Evolutionary conservation across 805 yeast species (phyloP), one percentile per base, ranked within the genome.

Genomic region (Metschnikowia matae): DNA sequence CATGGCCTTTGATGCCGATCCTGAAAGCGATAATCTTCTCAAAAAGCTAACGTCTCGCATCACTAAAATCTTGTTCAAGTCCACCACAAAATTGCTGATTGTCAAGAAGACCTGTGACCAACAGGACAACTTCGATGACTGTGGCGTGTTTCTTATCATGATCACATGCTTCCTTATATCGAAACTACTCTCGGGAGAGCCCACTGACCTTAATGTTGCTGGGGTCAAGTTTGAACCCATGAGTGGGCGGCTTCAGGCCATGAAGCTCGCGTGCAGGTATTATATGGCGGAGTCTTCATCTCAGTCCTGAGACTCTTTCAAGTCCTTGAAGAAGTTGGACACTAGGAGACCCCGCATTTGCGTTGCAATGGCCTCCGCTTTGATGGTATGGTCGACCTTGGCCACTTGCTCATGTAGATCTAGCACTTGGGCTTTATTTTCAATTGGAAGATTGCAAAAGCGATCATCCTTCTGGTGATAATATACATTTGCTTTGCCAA

Each of bases 61-160:
- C 14, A 52, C 55, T 64, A 41, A 48, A 31, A 49, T 44, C 21
- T 40, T 69, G n/a, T 50, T 68, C 41, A 57, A 57, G 36, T 58
- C 60, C 49, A 48, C 60, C 54, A 54, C 55, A 42, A 46, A 65
- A 49, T 55, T 68, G 54, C 61, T 58, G 53, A 53, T 71, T 2
- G 32, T 67, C 8, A 56, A 62, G 6, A 66, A 68, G 68, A 55
- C 61, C 46, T 67, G 84, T 11, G 84, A 84, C 34, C 88, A 83
- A 54, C 89, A 83, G 63, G 67, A 72, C 13, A 83, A 83, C 60
- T 83, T 83, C 6, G 82, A 82, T 51, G 89, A 83, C 62, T 83
- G 89, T 63, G 89, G 89, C 0, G 77, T 81, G 13, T 61, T 61
- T 52, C 57, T 70, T 44, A 59, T 69, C 32, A 73, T 73, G 77